These are phyloP conservation scores for Eutrema japonicum DNA, from an alignment of 345 rosid genomes.

Conservation along the genomic window DNA sequence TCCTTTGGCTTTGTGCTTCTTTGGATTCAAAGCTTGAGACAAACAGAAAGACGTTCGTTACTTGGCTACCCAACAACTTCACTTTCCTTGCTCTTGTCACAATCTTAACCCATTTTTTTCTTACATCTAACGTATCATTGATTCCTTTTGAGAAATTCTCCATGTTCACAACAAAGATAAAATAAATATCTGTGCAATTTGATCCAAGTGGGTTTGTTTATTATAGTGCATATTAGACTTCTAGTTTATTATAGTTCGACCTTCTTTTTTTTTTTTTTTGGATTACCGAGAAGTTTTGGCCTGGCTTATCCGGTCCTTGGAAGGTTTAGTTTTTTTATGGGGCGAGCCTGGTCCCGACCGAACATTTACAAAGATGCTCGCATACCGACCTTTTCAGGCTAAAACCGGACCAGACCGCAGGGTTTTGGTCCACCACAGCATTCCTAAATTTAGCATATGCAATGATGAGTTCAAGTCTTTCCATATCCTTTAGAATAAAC, in stretches of 20 bases:
- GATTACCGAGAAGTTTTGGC: background rate
- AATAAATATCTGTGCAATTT: background rate
- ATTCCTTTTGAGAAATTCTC: constrained; percentile 13
- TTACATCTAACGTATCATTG: constrained; percentile 32
- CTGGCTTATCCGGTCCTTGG: background rate
- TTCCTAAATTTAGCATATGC: background rate
- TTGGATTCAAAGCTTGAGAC: constrained; percentile 42
- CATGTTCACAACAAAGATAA: constrained; percentile 13
- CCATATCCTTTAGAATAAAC: constrained; percentile 3
- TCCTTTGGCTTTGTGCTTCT: constrained; percentile 23
- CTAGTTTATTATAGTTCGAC: no score
- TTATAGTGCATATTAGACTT: background rate
- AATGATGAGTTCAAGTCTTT: constrained; percentile 3
- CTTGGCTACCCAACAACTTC: constrained; percentile 42
- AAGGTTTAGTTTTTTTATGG: background rate
- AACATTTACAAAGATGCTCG: background rate
- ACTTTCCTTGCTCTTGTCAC: constrained; percentile 47
- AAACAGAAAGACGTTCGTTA: constrained; percentile 37
- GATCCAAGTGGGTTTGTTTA: constrained; percentile 3
- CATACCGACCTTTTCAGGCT: background rate
- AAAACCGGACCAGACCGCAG: background rate
- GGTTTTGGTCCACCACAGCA: constrained; percentile 12
- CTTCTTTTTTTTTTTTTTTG: no score
- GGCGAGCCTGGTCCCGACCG: background rate
- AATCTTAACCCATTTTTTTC: constrained; percentile 32